Conservation (phyloP, 2,329 filamentous ascomycete genomes). For the Cladophialophora carrionii region DNA sequence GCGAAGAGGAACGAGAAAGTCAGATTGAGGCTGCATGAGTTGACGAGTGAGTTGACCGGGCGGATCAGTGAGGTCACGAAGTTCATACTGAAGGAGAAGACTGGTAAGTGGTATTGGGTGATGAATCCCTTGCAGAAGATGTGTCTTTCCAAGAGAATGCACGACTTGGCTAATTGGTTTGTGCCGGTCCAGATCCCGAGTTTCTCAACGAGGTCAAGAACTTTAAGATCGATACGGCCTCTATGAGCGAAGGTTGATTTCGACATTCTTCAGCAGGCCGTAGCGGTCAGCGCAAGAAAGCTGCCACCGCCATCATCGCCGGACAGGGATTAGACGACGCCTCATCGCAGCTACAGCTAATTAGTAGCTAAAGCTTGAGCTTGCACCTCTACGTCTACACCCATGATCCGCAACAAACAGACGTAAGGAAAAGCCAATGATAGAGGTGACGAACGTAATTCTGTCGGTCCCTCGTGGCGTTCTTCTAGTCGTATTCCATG, state of each 20-base stretch:
- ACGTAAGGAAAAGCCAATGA: neutral
- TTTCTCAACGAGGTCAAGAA: slow-evolving; percentile 33
- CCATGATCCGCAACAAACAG: neutral
- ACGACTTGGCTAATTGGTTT: neutral
- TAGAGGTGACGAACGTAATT: neutral
- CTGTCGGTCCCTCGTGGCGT: neutral
- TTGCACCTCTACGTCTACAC: neutral
- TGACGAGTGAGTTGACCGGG: slow-evolving; percentile 54
- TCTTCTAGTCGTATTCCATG: neutral
- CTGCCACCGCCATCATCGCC: neutral
- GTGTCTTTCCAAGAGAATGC: neutral
- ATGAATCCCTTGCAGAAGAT: neutral
- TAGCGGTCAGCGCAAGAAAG: neutral
- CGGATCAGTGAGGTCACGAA: slow-evolving; percentile 55
- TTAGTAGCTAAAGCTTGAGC: neutral
- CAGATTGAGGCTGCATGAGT: slow-evolving; percentile 50
- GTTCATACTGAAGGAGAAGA: slow-evolving; percentile 58
- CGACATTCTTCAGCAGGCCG: neutral
- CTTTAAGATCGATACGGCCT: slow-evolving; percentile 31
- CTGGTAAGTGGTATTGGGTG: slow-evolving; percentile 50
- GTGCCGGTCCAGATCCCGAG: slow-evolving; percentile 26
- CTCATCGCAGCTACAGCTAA: neutral
- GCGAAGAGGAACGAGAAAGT: slow-evolving; percentile 56
- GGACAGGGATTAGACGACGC: neutral
- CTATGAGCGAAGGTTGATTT: slow-evolving; percentile 31